Conservation (phyloP, 306 rosid species). For the Pyrus betulifolia region DNA sequence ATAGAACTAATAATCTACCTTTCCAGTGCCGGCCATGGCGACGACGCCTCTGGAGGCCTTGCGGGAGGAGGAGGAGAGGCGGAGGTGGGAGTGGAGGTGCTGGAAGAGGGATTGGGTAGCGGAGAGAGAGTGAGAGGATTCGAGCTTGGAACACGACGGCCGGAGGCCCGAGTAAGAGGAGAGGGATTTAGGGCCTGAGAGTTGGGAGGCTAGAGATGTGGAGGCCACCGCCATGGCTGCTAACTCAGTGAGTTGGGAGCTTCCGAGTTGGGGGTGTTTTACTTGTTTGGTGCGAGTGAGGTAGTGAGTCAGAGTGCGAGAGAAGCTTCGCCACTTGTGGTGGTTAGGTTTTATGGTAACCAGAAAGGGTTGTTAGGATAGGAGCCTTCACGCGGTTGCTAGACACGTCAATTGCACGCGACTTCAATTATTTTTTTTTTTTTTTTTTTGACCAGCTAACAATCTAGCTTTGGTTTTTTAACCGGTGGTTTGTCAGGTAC, state of each 20-base stretch:
- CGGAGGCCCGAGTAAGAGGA: slow-evolving; percentile 49
- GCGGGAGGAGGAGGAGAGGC: slow-evolving; percentile 48
- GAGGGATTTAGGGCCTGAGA: slow-evolving; percentile 38
- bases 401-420: neutral
- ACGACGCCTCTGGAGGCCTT: slow-evolving; percentile 58
- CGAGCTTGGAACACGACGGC: slow-evolving; percentile 44
- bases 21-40: slow-evolving; percentile 91
- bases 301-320: neutral
- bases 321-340: neutral
- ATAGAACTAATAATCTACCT: slow-evolving; percentile 26
- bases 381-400: slow-evolving; percentile 14
- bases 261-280: neutral
- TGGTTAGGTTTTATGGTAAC: slow-evolving; percentile 10
- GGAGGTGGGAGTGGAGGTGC: slow-evolving; percentile 46
- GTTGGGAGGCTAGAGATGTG: slow-evolving; percentile 71
- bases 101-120: slow-evolving; percentile 36
- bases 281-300: neutral
- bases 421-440: too few species aligned
- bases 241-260: neutral
- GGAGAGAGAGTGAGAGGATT: slow-evolving; percentile 30
- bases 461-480: too few species aligned
- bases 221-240: slow-evolving; percentile 66
- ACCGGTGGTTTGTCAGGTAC: too few species aligned
- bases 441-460: too few species aligned
- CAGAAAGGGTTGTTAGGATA: neutral